Conservation (phyloP, 2,329 filamentous ascomycete species). For the Pleurostoma richardsiae region DNA sequence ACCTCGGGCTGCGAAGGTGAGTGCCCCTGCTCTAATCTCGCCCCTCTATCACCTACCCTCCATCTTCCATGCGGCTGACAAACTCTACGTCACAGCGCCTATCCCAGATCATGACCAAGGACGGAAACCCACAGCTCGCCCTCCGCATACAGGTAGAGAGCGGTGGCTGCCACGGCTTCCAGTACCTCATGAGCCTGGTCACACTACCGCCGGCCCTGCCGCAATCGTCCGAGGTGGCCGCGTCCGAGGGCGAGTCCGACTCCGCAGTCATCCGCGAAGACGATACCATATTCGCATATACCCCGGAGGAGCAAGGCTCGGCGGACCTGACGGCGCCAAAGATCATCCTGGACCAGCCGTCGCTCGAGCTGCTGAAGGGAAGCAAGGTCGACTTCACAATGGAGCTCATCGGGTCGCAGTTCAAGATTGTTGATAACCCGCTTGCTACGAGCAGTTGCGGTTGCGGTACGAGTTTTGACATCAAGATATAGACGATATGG, state of each 20-base stretch:
- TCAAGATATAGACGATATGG: slow-evolving; percentile 52
- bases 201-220: slow-evolving; percentile 41
- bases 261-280: slow-evolving; percentile 55
- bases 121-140: slow-evolving; percentile 72
- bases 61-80: neutral
- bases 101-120: slow-evolving; percentile 67
- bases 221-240: slow-evolving; percentile 6
- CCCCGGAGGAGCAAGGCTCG: slow-evolving; percentile 34
- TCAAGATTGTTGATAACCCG: slow-evolving; percentile 94
- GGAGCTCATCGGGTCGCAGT: slow-evolving; percentile 84
- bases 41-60: neutral
- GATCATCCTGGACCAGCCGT: slow-evolving; percentile 83
- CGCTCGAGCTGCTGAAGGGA: slow-evolving; percentile 81
- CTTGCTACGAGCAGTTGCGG: slow-evolving; percentile 90
- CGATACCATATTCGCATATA: slow-evolving; percentile 80
- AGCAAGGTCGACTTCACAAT: slow-evolving; percentile 96
- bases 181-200: slow-evolving; percentile 89
- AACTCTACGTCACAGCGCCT: slow-evolving; percentile 50
- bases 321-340: slow-evolving; percentile 49
- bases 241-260: slow-evolving; percentile 17
- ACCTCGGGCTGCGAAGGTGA: slow-evolving; percentile 71
- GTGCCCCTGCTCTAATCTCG: slow-evolving; percentile 9
- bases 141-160: slow-evolving; percentile 90
- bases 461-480: slow-evolving; percentile 96
- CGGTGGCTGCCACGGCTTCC: slow-evolving; percentile 95